Conservation (phyloP, 495 filamentous ascomycete genomes). For the Emericellopsis terricola region DNA sequence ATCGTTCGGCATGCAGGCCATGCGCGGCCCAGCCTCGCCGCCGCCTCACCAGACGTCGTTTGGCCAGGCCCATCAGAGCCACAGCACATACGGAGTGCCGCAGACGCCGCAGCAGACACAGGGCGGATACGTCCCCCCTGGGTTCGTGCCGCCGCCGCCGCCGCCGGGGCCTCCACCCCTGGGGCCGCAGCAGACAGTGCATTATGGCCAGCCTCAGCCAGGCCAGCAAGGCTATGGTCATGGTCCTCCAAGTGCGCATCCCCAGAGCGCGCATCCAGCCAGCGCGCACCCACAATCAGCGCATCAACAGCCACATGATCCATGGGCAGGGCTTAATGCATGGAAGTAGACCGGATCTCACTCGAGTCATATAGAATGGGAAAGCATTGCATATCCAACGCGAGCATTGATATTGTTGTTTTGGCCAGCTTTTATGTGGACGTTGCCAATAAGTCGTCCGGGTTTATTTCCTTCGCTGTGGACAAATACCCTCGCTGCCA, state of each 20-base stretch:
- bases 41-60: slow-evolving; percentile 26
- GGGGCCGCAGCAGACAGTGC: slow-evolving; percentile 48
- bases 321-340: slow-evolving; percentile 72
- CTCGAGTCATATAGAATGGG: too few species aligned
- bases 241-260: slow-evolving; percentile 18
- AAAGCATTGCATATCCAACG: too few species aligned
- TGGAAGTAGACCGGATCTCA: slow-evolving; percentile 76
- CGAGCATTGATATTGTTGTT: too few species aligned
- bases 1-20: slow-evolving; percentile 22
- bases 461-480: too few species aligned
- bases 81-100: slow-evolving; percentile 9
- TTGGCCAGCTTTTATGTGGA: too few species aligned
- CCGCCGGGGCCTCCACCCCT: slow-evolving; percentile 66
- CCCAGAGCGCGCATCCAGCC: slow-evolving; percentile 18
- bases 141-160: slow-evolving; percentile 83
- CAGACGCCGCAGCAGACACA: slow-evolving; percentile 8
- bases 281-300: slow-evolving; percentile 18
- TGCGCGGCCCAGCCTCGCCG: slow-evolving; percentile 27
- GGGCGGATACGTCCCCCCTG: slow-evolving; percentile 44
- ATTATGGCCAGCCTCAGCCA: slow-evolving; percentile 13
- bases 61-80: slow-evolving; percentile 17
- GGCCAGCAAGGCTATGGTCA: slow-evolving; percentile 9
- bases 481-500: too few species aligned
- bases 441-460: too few species aligned
- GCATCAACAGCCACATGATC: slow-evolving; percentile 39